Percentiles rank a stretch among this genome's conserved stretches.
These are phyloP conservation scores for Inga laurina DNA, from an alignment of 306 rosid species.

Conservation along the genomic window DNA sequence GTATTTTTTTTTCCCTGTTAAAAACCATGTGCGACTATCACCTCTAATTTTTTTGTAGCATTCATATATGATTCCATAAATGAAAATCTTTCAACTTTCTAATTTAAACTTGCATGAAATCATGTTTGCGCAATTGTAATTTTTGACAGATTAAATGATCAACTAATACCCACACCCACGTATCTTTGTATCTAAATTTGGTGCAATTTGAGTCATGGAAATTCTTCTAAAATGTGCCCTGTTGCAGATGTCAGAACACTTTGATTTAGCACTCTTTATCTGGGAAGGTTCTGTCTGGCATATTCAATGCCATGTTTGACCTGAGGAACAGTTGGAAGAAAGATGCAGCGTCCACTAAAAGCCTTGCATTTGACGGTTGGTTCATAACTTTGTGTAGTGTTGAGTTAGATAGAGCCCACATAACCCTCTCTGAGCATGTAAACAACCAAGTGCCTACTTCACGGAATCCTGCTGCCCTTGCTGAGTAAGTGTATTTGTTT, in stretches of 20 bases:
- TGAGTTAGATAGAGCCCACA: constrained; percentile 51
- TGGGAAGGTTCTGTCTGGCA: constrained; percentile 62
- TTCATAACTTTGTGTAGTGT: constrained; percentile 55
- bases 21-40: not conserved
- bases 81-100: not conserved
- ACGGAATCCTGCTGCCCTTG: constrained; percentile 75
- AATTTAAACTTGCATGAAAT: not conserved
- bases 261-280: constrained; percentile 46
- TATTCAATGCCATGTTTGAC: constrained; percentile 59
- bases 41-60: not conserved
- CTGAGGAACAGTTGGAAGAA: constrained; percentile 57
- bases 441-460: constrained; percentile 56
- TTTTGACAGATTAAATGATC: not conserved
- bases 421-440: constrained; percentile 44
- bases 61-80: not conserved
- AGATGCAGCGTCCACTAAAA: constrained; percentile 55
- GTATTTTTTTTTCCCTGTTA: not conserved
- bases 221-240: not conserved
- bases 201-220: not conserved
- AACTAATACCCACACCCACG: not conserved
- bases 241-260: constrained; percentile 65
- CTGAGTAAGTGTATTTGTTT: constrained; percentile 46
- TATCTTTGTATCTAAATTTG: not conserved
- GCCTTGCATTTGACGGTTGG: constrained; percentile 64
- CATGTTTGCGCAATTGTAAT: not conserved